phyloP scores from a whole-genome alignment of 495 filamentous ascomycete species.

The Tuber brumale region DNA sequence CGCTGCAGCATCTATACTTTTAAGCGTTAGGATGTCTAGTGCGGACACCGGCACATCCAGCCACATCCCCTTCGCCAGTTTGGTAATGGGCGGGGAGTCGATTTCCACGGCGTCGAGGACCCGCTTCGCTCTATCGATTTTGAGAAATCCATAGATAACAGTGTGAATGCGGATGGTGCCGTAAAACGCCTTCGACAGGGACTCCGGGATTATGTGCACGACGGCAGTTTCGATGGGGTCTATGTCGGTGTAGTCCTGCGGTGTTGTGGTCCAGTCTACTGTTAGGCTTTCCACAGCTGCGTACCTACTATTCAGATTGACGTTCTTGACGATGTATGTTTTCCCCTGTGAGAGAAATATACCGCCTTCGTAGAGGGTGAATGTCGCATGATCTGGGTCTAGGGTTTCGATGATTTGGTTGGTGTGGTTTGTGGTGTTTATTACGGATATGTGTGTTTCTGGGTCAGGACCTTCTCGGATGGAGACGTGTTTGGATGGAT shows the following conservation, averaged over 20 bases:
- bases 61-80: slow-evolving; percentile 89
- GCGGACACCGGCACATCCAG: slow-evolving; percentile 77
- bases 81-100: slow-evolving; percentile 83
- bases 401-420: slow-evolving; percentile 90
- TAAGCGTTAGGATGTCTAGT: slow-evolving; percentile 66
- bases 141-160: slow-evolving; percentile 93
- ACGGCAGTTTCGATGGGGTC: slow-evolving; percentile 57
- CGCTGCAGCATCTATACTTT: slow-evolving; percentile 71
- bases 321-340: slow-evolving; percentile 85
- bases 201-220: slow-evolving; percentile 22
- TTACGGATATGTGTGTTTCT: slow-evolving; percentile 73
- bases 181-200: slow-evolving; percentile 63
- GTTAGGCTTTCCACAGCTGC: slow-evolving; percentile 64
- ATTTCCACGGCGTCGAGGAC: slow-evolving; percentile 90
- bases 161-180: slow-evolving; percentile 76
- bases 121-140: slow-evolving; percentile 70
- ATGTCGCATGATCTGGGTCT: slow-evolving; percentile 90
- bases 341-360: slow-evolving; percentile 95
- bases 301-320: slow-evolving; percentile 60
- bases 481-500: slow-evolving; percentile 72
- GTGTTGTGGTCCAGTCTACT: slow-evolving; percentile 91
- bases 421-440: slow-evolving; percentile 74
- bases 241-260: slow-evolving; percentile 91
- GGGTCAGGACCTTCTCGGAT: slow-evolving; percentile 79
- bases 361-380: slow-evolving; percentile 93